Base-by-base conservation (phyloP, 306 rosid species). In the Quillaja saponaria region DNA sequence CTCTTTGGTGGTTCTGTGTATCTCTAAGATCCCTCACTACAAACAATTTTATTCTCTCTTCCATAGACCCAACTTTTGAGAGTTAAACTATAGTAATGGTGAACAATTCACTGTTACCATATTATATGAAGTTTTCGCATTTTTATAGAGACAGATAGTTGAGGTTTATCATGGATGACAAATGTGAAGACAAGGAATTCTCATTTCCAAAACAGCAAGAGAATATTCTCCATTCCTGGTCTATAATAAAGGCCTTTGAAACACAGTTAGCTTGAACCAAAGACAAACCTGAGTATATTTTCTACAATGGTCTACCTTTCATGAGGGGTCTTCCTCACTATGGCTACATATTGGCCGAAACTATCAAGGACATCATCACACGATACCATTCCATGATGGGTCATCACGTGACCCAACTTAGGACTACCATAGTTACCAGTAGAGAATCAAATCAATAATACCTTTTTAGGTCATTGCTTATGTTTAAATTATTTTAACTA, bases 371-470 rank as follows among this genome's bases (percentile, higher is more conserved):
- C 75, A 80, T 92, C 58, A 88, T 92, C 63, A 88, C 98, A 0
- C 88, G 98, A 42, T 88, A 84, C 77, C 96, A 88, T 10, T 65
- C 95, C 61, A 84, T 86, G 95, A 79, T 77, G 3, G 98, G 98
- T 46, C 84, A 78, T 68, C 98, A 92, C 39, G 96, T 92, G 66
- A 92, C 92, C 6, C 96, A 96, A 70, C 96, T 53, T 92, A 96
- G 98, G 98, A 92, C 47, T 92, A 96, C 71, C 98, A 92, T 33
- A 95, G 98, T 80, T 92, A 57, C 98, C 98, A 4, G 90, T 92
- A 10, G 96, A 92, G 78, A 84, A 73, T 38, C 94, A 88, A 85
- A 88, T 92, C 49, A 96, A 92, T 35, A 71, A 71, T n/a, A n/a
- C n/a, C n/a, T n/a, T n/a, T n/a, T n/a, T n/a, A n/a, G n/a, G n/a